Evolutionary conservation across 768 basidiomycete species (phyloP), one percentile per base, ranked within the genome.

Genomic region (Termitomyces sp.): DNA sequence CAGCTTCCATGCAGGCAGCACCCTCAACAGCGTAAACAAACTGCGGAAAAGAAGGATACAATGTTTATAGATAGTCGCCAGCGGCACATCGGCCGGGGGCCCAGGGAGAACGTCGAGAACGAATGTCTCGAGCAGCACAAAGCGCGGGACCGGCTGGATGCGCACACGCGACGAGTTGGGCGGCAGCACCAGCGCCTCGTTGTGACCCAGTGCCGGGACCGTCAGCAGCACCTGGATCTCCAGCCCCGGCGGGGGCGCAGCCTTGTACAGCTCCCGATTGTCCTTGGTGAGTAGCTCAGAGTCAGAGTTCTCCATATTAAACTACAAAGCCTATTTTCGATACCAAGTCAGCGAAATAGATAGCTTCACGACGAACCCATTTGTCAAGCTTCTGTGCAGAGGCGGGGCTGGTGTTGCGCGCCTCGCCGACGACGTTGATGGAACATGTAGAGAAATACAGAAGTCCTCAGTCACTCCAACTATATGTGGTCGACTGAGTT

Each of bases 21-120:
- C 79, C 57, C 90, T 82, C 50, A 93, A 79, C 46, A 93, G 73
- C 56, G 85, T 87, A 77, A 78, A 94, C 6, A 91, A 69, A 69
- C 89, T 90, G 54, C 92, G 82, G 76, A 93, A 94, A 20, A 92
- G 81, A 37, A 89, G 82, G 67, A 94, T 93, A 40, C 88, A 86
- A 66, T 92, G 87, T 73, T 94, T 94, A 81, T 94, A 94, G 57
- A 92, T 87, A 12, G 87, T 89, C 0, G 91, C 81, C 38, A 88
- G 84, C 14, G 86, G 83, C 43, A 88, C 78, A 61, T 88, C 87
- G 55, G 72, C 55, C 31, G 63, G 52, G 60, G 74, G 65, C 34
- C 61, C 62, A 29, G 71, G 71, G 60, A 65, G 63, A 66, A 87
- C 86, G 45, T 69, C 72, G 61, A 92, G 77, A 20, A 78, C 73